Base-by-base conservation (phyloP, 116 monocot species). In the Cymodocea nodosa region DNA sequence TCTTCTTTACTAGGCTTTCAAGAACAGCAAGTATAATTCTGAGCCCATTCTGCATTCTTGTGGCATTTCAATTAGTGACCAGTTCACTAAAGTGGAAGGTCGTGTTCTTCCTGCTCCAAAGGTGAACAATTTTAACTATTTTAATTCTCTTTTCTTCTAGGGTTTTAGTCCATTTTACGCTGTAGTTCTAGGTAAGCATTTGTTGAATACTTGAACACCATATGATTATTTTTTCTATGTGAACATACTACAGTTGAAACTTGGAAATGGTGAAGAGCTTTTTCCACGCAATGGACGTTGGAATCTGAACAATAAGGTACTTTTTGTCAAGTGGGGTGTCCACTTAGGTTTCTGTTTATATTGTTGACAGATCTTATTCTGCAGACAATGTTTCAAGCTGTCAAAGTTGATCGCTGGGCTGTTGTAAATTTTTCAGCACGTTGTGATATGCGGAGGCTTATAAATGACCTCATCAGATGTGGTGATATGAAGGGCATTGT, bases 351-450 rank as follows among this genome's bases (percentile, higher is more conserved):
- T 44, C 8, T 10, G 44, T 52, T 25, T 22, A 16, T 22, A 14
- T 66, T 30, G 6, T 50, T 23, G 2, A 56, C 35, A 20, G 44
- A 14, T 50, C 35, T 76, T 30, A 15, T 50, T 66, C 14, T 65
- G 64, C 74, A 93, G 93, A 93, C 73, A 76, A 71, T 93, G 7
- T 62, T 74, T 76, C 60, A 73, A 25, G 78, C 89, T 8, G 54
- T 58, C 15, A 60, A 37, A 6, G 71, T 94, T 1, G 76, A 82
- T 3, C 58, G 67, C 0, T 94, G 94, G 94, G 94, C 89, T 52
- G 80, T 94, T 13, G 87, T 94, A 0, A 94, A 86, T 55, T 94
- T 94, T 52, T 94, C 94, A 30, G 87, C 89, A 49, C 84, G 90
- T 8, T 94, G 94, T 56, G 75, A 89, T 66, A 30, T 77, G 3